Base-by-base conservation (phyloP, 2,329 filamentous ascomycete species). In the Curvularia hawaiiensis region DNA sequence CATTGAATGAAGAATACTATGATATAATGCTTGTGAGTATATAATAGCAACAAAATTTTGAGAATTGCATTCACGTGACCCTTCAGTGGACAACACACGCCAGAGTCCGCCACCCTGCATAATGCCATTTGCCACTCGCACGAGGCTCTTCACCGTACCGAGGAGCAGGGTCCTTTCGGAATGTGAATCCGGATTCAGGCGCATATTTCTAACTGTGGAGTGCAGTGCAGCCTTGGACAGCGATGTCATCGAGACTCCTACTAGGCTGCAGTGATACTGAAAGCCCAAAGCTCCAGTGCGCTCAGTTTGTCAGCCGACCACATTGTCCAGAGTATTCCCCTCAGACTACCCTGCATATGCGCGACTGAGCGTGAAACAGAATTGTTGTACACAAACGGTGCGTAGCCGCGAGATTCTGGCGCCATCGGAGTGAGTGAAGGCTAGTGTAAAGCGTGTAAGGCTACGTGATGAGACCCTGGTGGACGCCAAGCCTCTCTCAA, bases 401-500 rank as follows among this genome's bases (percentile, higher is more conserved):
- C 24, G 11, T 31, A 50, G 24, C 12, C 8, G 26, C 28, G 6
- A 8, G 24, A 40, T 30, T 11, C 24, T n/a, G 24, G 47, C 28
- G 47, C 4, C n/a, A 26, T 40, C 14, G 24, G 9, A 16, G 20
- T 56, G 51, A 50, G 54, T 55, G 52, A 56, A 56, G 49, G 51
- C 56, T 61, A 58, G 60, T 58, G n/a, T 33, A 18, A 10, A 16
- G 26, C 11, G 16, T 46, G 20, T n/a, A 44, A 16, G 58, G 55
- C 54, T 46, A 22, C 46, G 54, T 54, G 50, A 50, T 11, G 58
- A 43, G 49, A 63, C 46, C 56, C 48, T 57, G 61, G 41, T 20
- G 48, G 48, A 56, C 38, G 64, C 64, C 66, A 69, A 68, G 65
- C 54, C 58, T 43, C 26, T 28, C 16, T 28, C 35, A 18, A 30